These are phyloP conservation scores for Brassica carinata DNA, from an alignment of 345 rosid species.

Conservation along the genomic window DNA sequence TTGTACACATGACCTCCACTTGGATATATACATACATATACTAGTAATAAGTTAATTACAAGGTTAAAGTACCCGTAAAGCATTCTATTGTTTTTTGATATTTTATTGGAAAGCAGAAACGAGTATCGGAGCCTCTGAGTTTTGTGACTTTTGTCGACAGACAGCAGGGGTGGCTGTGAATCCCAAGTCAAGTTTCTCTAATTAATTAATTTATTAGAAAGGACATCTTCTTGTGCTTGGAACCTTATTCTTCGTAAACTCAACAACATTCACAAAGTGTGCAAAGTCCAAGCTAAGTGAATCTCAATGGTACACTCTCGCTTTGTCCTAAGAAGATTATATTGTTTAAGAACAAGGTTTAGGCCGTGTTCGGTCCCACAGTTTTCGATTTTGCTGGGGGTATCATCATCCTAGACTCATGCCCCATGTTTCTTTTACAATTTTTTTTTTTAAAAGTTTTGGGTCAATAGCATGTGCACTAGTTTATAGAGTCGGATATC, in stretches of 20 bases:
- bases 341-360: conserved; percentile 22
- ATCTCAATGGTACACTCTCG: conserved; percentile 35
- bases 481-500: conserved; percentile 6
- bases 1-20: conserved; percentile 22
- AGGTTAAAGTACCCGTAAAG: neutral
- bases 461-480: conserved; percentile 27
- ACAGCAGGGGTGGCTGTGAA: conserved; percentile 31
- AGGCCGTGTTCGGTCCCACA: conserved; percentile 27
- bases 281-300: conserved; percentile 33
- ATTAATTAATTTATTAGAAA: neutral
- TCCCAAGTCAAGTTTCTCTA: neutral
- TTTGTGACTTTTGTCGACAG: conserved; percentile 20
- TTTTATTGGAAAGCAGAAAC: neutral
- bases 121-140: conserved; percentile 5
- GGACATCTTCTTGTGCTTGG: conserved; percentile 35
- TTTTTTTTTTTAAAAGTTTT: neutral
- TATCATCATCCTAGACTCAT: conserved; percentile 13
- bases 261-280: conserved; percentile 30
- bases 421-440: conserved; percentile 6
- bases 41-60: neutral
- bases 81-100: neutral
- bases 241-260: conserved; percentile 37
- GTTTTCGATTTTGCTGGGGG: conserved; percentile 18
- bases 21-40: neutral
- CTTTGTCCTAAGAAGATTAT: conserved; percentile 31